These are phyloP conservation scores for Podaxis rugospora DNA, from an alignment of 768 basidiomycete genomes.

Conservation along the genomic window DNA sequence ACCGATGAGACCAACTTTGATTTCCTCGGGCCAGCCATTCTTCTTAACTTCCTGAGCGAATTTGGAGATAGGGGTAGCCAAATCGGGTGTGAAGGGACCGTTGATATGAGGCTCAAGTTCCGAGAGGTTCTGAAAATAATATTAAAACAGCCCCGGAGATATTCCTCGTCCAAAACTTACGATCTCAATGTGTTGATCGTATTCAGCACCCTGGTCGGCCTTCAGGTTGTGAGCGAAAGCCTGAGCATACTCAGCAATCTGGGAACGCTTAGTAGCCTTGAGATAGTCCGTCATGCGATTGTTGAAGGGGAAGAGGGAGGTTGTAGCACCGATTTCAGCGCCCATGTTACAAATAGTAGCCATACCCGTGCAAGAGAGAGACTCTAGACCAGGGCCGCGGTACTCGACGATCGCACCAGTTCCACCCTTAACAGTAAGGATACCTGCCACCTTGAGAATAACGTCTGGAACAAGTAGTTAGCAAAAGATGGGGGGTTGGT, in stretches of 20 bases:
- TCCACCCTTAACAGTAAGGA: conserved; percentile 98
- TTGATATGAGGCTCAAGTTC: conserved; percentile 99
- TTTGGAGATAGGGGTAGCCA: conserved; percentile 97
- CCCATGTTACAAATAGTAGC: conserved; percentile 99
- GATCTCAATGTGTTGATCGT: conserved; percentile 92
- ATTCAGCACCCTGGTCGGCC: conserved; percentile 85
- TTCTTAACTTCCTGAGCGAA: conserved; percentile 88
- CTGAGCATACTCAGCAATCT: conserved; percentile 87
- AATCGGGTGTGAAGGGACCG: conserved; percentile 99
- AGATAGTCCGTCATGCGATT: conserved; percentile 90
- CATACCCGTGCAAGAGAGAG: conserved; percentile 98
- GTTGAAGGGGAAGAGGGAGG: conserved; percentile 99
- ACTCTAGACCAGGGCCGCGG: conserved; percentile 90
- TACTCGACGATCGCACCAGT: conserved; percentile 99
- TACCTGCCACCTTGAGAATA: conserved; percentile 98
- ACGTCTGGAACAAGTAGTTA: conserved; percentile 54
- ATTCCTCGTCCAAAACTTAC: conserved; percentile 36
- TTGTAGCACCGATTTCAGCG: conserved; percentile 99
- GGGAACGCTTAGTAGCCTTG: conserved; percentile 87
- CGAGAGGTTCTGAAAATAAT: conserved; percentile 67
- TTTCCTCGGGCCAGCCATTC: conserved; percentile 95
- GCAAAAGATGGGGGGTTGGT: conserved; percentile 9
- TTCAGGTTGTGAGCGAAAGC: conserved; percentile 86
- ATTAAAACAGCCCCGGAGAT: neutral
- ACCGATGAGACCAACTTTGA: conserved; percentile 96